A percentile compares a stretch with the other conserved stretches of the same genome.
Evolutionary conservation across 169 alveolate species (phyloP).

Genomic region (Babesia sp.): DNA sequence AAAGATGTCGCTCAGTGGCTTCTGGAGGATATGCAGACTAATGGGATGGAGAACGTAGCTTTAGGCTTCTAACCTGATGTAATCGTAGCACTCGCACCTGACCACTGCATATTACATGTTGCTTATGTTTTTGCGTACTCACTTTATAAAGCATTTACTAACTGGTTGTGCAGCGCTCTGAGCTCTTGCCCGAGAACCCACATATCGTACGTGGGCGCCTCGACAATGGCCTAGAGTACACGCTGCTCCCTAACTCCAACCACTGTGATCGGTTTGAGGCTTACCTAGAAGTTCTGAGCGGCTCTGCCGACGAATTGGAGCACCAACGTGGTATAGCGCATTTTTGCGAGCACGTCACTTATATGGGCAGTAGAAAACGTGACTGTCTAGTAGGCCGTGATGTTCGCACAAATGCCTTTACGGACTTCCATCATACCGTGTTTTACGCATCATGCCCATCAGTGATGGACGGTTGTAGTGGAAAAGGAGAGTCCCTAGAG

Average conservation of each 20-base stretch:
- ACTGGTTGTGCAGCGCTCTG: constrained; percentile 20
- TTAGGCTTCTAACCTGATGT: constrained; percentile 45
- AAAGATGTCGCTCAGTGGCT: constrained; percentile 74
- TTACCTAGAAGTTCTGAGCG: constrained; percentile 80
- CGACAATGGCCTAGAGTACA: constrained; percentile 71
- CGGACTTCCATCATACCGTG: constrained; percentile 86
- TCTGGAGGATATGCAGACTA: constrained; percentile 68
- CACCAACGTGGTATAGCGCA: constrained; percentile 84
- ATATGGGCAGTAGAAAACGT: constrained; percentile 84
- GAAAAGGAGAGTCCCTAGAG: constrained; percentile 22
- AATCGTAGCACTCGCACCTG: constrained; percentile 1
- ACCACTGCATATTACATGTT: neutral
- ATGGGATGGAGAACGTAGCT: constrained; percentile 66
- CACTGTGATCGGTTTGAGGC: constrained; percentile 62
- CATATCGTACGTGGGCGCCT: constrained; percentile 46
- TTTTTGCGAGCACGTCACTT: constrained; percentile 83
- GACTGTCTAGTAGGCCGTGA: constrained; percentile 46
- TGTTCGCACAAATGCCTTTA: constrained; percentile 83
- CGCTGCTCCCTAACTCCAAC: constrained; percentile 67
- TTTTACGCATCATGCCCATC: constrained; percentile 78
- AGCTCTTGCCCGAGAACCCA: constrained; percentile 22
- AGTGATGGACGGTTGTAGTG: constrained; percentile 37
- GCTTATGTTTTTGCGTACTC: neutral
- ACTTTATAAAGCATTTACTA: neutral
- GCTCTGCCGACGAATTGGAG: constrained; percentile 81